A percentile compares a stretch with the other conserved stretches of the same genome.
Conservation (phyloP, 495 filamentous ascomycete genomes). For the Trichodelitschia bisporula region DNA sequence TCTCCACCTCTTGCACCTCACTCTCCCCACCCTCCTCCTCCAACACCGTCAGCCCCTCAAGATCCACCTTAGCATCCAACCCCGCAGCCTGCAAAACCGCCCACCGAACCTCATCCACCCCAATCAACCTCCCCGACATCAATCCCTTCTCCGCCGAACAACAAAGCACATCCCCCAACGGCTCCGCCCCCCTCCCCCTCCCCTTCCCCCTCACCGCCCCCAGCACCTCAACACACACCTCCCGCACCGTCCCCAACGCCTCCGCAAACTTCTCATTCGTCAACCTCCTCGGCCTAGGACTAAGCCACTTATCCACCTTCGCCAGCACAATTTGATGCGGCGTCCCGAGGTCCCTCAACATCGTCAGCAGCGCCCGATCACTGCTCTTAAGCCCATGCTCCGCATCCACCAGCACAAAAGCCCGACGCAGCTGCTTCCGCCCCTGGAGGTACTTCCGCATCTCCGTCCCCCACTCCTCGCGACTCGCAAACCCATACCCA, state of each 20-base stretch:
- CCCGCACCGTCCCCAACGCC: neutral
- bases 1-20: too few species aligned
- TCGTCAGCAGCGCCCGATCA: slow-evolving; percentile 38
- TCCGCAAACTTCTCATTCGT: neutral
- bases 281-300: slow-evolving; percentile 4
- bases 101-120: slow-evolving; percentile 14
- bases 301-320: slow-evolving; percentile 40
- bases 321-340: slow-evolving; percentile 60
- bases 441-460: slow-evolving; percentile 61
- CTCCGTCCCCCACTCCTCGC: slow-evolving; percentile 58
- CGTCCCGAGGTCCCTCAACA: slow-evolving; percentile 36
- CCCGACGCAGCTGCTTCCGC: slow-evolving; percentile 50
- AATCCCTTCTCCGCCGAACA: slow-evolving; percentile 11
- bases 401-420: slow-evolving; percentile 63
- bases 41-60: too few species aligned
- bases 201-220: slow-evolving; percentile 3
- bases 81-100: slow-evolving; percentile 14
- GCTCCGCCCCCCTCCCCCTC: neutral
- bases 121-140: slow-evolving; percentile 5
- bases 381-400: slow-evolving; percentile 52
- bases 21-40: too few species aligned
- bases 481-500: slow-evolving; percentile 64
- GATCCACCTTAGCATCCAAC: too few species aligned
- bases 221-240: slow-evolving; percentile 3
- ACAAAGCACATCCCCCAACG: slow-evolving; percentile 8